Conservation (phyloP, 2,329 filamentous ascomycete species). For the Hymenoscyphus linearis region DNA sequence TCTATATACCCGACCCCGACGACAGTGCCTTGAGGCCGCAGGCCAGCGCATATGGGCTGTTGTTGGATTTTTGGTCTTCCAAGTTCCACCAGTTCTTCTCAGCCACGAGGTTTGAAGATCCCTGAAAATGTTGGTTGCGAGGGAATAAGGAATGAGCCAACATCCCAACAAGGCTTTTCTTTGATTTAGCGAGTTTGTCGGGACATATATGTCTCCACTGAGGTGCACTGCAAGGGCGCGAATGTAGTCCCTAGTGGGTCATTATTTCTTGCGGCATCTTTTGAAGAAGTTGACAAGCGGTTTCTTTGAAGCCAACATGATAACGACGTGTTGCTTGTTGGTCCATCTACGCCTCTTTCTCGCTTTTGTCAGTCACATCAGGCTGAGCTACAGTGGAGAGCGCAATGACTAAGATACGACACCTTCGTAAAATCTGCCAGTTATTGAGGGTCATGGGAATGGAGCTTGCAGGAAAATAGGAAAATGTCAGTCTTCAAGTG, state of each 20-base stretch:
- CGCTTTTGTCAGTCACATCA: neutral
- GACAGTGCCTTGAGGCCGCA: slow-evolving; percentile 1
- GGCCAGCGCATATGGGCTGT: neutral
- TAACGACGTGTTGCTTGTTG: neutral
- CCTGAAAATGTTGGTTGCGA: slow-evolving; percentile 4
- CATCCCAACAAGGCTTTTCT: slow-evolving; percentile 3
- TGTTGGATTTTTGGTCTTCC: slow-evolving; percentile 5
- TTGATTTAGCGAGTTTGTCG: neutral
- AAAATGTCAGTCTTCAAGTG: neutral
- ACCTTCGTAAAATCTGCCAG: neutral
- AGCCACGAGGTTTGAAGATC: slow-evolving; percentile 1
- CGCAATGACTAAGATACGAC: neutral
- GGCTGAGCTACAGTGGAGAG: neutral
- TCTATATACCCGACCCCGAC: neutral
- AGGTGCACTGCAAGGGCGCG: slow-evolving; percentile 16
- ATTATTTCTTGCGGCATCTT: slow-evolving; percentile 12
- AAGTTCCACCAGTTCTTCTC: slow-evolving; percentile 3
- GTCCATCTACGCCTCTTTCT: neutral
- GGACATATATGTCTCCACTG: slow-evolving; percentile 6
- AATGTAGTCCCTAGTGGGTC: slow-evolving; percentile 19
- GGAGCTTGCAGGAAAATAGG: neutral
- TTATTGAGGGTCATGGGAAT: neutral
- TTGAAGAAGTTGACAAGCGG: neutral
- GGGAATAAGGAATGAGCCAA: neutral
- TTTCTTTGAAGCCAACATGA: neutral